Percentiles rank a stretch among this genome's conserved stretches.
These are phyloP conservation scores for Acer negundo DNA, from an alignment of 345 rosid species.

Conservation along the genomic window DNA sequence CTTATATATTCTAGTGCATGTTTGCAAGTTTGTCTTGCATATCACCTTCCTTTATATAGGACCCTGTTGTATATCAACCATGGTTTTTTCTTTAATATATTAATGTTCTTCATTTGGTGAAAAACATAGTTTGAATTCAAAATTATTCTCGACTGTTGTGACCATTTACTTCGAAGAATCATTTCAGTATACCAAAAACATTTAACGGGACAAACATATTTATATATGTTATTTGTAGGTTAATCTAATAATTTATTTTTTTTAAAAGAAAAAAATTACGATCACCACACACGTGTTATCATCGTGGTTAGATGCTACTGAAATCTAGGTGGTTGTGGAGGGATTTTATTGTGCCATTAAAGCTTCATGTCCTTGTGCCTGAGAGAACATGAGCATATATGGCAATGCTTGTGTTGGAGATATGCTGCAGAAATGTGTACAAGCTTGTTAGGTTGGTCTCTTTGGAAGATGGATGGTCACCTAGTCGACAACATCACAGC, in stretches of 20 bases:
- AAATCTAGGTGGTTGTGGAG: neutral
- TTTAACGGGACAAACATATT: no score
- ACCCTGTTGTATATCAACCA: no score
- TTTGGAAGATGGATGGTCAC: neutral
- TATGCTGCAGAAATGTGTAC: constrained; percentile 12
- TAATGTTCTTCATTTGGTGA: no score
- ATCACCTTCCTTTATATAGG: neutral
- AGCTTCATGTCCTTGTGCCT: constrained; percentile 13
- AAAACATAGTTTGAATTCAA: no score
- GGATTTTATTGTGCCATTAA: neutral
- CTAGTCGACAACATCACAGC: constrained; percentile 23
- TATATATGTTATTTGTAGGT: no score
- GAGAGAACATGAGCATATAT: neutral
- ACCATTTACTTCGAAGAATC: no score
- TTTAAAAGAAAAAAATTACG: no score
- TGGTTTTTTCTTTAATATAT: no score
- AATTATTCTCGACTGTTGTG: no score
- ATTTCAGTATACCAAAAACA: no score
- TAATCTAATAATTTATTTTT: no score
- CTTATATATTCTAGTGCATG: neutral
- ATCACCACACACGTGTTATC: neutral
- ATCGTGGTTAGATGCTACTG: neutral
- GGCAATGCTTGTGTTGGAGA: neutral
- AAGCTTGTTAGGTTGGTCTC: neutral
- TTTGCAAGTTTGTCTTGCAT: neutral